Percentiles rank a stretch among this genome's conserved stretches.
These are phyloP conservation scores for Trypethelium eluteriae DNA, from an alignment of 495 filamentous ascomycete genomes.

Conservation along the genomic window DNA sequence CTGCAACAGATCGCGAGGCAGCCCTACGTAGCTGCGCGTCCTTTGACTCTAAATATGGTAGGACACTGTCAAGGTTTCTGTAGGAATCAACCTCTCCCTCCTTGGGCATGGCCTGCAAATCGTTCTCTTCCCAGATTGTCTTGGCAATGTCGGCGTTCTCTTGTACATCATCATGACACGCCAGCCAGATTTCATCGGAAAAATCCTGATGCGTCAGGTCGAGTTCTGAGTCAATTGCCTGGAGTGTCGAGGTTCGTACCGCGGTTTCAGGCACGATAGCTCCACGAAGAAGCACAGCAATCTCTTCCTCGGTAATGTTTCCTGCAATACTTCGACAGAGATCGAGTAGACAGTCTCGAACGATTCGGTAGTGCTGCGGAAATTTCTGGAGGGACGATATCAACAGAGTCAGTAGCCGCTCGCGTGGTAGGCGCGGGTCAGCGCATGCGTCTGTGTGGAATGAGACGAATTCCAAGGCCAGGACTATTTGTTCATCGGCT, in stretches of 20 bases:
- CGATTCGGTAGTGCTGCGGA: constrained; percentile 82
- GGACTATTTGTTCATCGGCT: constrained; percentile 75
- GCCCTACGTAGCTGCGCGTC: constrained; percentile 76
- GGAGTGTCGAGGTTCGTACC: constrained; percentile 80
- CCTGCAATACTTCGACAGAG: constrained; percentile 70
- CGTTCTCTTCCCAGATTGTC: constrained; percentile 92
- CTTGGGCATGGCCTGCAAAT: constrained; percentile 60
- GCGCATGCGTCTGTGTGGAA: constrained; percentile 66
- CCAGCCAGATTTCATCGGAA: constrained; percentile 87
- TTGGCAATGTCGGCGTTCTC: constrained; percentile 79
- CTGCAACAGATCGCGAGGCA: constrained; percentile 73
- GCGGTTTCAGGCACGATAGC: constrained; percentile 66
- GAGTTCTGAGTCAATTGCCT: constrained; percentile 81
- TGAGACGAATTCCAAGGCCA: constrained; percentile 82
- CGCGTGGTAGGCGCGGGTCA: constrained; percentile 66
- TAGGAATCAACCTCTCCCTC: constrained; percentile 38
- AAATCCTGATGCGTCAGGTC: constrained; percentile 80
- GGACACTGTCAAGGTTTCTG: constrained; percentile 38
- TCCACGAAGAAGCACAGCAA: constrained; percentile 61
- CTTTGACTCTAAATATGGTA: constrained; percentile 69
- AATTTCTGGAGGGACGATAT: constrained; percentile 80
- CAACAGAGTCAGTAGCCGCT: constrained; percentile 58
- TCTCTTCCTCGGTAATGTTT: constrained; percentile 63
- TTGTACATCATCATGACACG: constrained; percentile 79
- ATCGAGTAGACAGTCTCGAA: constrained; percentile 85